Percentiles rank a stretch among this genome's conserved stretches.
Conservation (phyloP, 2,329 filamentous ascomycete genomes). For the Fusarium ramigenum region DNA sequence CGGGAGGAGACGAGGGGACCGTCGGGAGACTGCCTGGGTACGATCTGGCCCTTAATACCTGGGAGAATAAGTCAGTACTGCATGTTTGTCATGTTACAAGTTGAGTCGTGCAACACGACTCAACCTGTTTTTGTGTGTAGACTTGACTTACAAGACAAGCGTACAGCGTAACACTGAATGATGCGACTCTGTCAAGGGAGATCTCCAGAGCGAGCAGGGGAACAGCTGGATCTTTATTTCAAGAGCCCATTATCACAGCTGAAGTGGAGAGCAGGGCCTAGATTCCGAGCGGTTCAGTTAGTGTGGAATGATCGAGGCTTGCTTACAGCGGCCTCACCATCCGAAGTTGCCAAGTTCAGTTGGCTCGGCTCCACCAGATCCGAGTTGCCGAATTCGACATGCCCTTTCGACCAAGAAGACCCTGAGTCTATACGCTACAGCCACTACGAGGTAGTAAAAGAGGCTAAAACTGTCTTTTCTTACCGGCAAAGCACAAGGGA, state of each 20-base stretch:
- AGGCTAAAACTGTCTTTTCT: neutral
- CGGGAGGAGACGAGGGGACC: neutral
- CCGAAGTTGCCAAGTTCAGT: neutral
- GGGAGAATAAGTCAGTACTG: neutral
- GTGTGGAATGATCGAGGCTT: conserved; percentile 1
- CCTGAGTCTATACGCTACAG: neutral
- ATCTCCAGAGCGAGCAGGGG: neutral
- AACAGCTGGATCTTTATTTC: neutral
- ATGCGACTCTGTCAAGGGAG: neutral
- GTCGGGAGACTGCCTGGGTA: neutral
- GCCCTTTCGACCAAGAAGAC: neutral
- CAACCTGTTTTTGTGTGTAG: neutral
- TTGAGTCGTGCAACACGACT: neutral
- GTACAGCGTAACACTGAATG: neutral
- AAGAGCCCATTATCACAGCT: neutral
- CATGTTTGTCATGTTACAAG: neutral
- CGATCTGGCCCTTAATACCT: neutral
- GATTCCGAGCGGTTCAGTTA: neutral
- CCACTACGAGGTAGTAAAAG: neutral
- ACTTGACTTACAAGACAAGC: neutral
- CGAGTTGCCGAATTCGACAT: neutral
- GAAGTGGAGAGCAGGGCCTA: neutral
- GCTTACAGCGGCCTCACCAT: neutral
- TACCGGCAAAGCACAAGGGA: neutral
- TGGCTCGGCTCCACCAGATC: neutral